Base-by-base conservation (phyloP, 2,329 filamentous ascomycete species). In the Setomelanomma holmii region DNA sequence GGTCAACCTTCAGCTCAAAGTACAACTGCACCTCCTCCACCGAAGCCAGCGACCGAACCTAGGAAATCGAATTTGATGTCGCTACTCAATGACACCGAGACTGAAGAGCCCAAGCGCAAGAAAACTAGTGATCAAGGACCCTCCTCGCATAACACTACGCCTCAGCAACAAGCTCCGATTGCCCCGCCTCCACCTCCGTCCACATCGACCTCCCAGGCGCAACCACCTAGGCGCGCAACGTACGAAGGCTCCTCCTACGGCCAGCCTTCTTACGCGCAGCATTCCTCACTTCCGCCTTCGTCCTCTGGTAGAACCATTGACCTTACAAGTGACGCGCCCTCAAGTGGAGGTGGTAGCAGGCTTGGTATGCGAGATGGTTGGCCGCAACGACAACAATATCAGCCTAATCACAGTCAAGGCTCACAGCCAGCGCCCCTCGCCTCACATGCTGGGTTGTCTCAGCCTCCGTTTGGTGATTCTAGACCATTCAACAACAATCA, bases 41-140 rank as follows among this genome's bases (percentile, higher is more conserved):
- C 66, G 2, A 69, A 70, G 45, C 67, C 72, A 53, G 58, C 63
- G 12, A 48, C 63, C n/a, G 67, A 70, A 45, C 69, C 72, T 7
- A 68, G 68, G 39, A 75, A 71, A 47, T 75, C 73, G 5, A 75
- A 75, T 43, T 34, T 76, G 12, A 60, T 75, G 48, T 74, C 71
- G 3, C 47, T 76, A 14, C 65, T 76, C 12, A 76, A 76, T 49
- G 71, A 72, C 22, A 55, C 69, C n/a, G 70, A 73, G 45, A 68
- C 71, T 5, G 71, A 73, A 39, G 71, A 73, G 53, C 68, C 71
- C 14, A 63, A 62, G 45, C 64, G 64, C 3, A 74, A 72, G 58
- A 74, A 71, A 40, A 61, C 64, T n/a, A 56, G 43, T 38, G 71
- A 75, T 16, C 68, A 65, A 50, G 65, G 59, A n/a, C 54, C 67